Conservation (phyloP, 305 asterid genomes). For the Fraxinus ornus region DNA sequence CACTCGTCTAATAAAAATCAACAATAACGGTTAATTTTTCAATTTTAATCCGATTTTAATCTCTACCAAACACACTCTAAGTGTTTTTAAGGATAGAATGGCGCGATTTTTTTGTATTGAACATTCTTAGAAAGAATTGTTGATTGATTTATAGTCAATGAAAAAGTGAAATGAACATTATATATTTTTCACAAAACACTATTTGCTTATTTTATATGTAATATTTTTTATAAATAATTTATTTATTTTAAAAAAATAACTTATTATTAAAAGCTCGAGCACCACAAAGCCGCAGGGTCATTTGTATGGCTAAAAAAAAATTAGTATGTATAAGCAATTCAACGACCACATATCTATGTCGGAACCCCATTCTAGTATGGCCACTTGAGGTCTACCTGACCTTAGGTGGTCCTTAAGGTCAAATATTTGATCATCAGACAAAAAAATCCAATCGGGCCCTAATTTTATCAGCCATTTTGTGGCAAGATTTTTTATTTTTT, state of each 20-base stretch:
- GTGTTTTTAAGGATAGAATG: background rate
- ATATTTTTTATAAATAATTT: too few relatives aligned
- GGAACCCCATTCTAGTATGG: background rate
- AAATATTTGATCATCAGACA: background rate
- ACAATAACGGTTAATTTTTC: too few relatives aligned
- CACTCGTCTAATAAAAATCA: too few relatives aligned
- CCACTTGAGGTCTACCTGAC: background rate
- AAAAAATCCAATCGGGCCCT: background rate
- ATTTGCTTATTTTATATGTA: too few relatives aligned
- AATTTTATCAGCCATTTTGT: background rate
- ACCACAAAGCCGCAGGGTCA: background rate
- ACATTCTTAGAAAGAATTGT: too few relatives aligned
- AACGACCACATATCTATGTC: background rate
- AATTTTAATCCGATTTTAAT: too few relatives aligned
- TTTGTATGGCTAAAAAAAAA: background rate
- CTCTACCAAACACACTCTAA: too few relatives aligned
- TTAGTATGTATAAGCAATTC: background rate
- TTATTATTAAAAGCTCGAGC: background rate
- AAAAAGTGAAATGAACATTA: background rate
- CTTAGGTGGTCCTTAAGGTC: background rate
- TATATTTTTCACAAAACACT: background rate
- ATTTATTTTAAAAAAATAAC: too few relatives aligned
- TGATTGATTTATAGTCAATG: background rate
- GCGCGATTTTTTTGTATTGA: background rate
- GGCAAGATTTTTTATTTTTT: background rate